Conservation (phyloP, 2,329 filamentous ascomycete species). For the Didymella lethalis region DNA sequence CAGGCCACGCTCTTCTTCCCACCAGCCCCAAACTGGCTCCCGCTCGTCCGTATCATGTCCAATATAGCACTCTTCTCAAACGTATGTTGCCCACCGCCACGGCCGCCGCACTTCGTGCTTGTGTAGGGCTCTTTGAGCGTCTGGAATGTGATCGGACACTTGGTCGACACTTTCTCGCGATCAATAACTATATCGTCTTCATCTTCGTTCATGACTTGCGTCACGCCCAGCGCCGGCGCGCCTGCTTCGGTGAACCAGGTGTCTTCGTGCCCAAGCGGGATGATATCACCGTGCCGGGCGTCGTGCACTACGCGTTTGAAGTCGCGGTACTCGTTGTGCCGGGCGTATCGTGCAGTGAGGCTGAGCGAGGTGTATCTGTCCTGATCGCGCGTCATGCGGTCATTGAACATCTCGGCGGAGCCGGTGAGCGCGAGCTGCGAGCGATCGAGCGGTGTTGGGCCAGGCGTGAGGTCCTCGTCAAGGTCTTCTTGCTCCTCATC, state of each 20-base stretch:
- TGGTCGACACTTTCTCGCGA: conserved; percentile 69
- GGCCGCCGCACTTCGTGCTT: conserved; percentile 63
- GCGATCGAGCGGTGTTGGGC: conserved; percentile 49
- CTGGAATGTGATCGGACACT: conserved; percentile 73
- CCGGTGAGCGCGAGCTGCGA: conserved; percentile 45
- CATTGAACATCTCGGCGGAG: conserved; percentile 49
- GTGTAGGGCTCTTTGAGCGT: conserved; percentile 72
- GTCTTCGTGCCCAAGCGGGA: conserved; percentile 61
- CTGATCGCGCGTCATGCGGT: conserved; percentile 52
- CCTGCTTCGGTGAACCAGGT: conserved; percentile 69
- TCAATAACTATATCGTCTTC: conserved; percentile 75
- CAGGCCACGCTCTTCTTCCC: conserved; percentile 60
- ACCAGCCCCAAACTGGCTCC: conserved; percentile 23
- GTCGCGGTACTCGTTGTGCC: conserved; percentile 66
- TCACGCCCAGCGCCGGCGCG: conserved; percentile 53
- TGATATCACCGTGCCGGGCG: conserved; percentile 63
- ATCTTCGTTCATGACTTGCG: conserved; percentile 57
- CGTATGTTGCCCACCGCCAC: conserved; percentile 62
- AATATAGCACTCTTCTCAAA: conserved; percentile 73
- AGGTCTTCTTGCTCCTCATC: conserved; percentile 49
- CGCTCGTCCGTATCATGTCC: conserved; percentile 56
- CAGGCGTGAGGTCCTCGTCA: conserved; percentile 50
- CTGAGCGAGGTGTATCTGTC: conserved; percentile 54
- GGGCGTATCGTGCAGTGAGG: conserved; percentile 60
- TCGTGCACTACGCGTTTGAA: conserved; percentile 71